Conservation (phyloP, 2,329 filamentous ascomycete species). For the Pseudogymnoascus sp. region DNA sequence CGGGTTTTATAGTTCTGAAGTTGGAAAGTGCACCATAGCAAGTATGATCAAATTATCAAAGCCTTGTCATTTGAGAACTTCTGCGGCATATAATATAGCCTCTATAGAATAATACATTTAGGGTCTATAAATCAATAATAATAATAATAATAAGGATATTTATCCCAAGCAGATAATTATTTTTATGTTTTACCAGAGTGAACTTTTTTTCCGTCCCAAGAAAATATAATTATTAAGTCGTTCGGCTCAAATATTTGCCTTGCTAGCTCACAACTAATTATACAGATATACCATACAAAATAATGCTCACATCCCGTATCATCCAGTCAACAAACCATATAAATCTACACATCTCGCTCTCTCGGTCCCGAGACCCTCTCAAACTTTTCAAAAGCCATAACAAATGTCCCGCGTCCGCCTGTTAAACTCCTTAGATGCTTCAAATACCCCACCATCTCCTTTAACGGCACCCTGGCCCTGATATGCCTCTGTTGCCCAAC, state of each 20-base stretch:
- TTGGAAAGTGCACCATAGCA: background rate
- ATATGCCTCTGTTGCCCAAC: conserved; percentile 51
- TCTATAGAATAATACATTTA: background rate
- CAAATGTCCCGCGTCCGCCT: conserved; percentile 69
- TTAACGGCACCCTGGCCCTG: conserved; percentile 79
- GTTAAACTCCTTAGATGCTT: conserved; percentile 84
- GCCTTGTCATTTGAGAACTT: background rate
- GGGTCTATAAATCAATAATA: background rate
- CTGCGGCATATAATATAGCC: background rate
- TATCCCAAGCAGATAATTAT: background rate
- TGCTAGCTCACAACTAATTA: background rate
- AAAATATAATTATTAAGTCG: background rate
- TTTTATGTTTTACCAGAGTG: background rate
- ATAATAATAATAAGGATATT: no score
- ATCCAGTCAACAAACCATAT: no score
- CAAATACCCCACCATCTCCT: conserved; percentile 94
- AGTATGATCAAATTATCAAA: background rate
- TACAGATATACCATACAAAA: background rate
- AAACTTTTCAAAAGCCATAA: conserved; percentile 66
- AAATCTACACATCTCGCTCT: conserved; percentile 22
- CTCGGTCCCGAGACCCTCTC: conserved; percentile 56
- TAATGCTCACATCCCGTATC: background rate
- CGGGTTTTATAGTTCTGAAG: background rate
- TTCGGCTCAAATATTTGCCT: background rate
- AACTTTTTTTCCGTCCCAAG: background rate